These are phyloP conservation scores for Yamadazyma atmosphaerica DNA, from an alignment of 1,139 yeast genomes.

Conservation along the genomic window DNA sequence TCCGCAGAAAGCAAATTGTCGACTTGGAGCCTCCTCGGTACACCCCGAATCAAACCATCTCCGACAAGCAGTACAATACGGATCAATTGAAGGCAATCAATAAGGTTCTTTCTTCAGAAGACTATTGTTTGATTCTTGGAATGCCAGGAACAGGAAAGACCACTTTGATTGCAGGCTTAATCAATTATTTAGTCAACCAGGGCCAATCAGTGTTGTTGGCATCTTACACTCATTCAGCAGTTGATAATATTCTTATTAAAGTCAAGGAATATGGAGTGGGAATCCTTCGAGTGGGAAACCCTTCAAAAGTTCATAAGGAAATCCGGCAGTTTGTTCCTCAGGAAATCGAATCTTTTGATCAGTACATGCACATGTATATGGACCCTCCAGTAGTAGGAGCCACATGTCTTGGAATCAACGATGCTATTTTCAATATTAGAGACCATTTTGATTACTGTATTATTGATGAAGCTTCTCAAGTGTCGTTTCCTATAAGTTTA, in stretches of 20 bases:
- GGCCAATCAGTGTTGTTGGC: slow-evolving; percentile 74
- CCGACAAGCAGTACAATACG: slow-evolving; percentile 42
- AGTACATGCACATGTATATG: slow-evolving; percentile 46
- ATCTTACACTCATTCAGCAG: slow-evolving; percentile 94
- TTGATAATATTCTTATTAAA: slow-evolving; percentile 84
- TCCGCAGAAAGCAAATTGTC: slow-evolving; percentile 60
- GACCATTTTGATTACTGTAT: slow-evolving; percentile 86
- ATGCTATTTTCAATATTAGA: slow-evolving; percentile 55
- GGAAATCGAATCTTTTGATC: slow-evolving; percentile 41
- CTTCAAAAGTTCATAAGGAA: slow-evolving; percentile 60
- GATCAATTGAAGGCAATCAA: slow-evolving; percentile 75
- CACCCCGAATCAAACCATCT: slow-evolving; percentile 1
- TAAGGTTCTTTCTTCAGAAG: slow-evolving; percentile 62
- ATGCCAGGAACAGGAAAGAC: slow-evolving; percentile 99
- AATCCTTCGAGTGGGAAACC: slow-evolving; percentile 59
- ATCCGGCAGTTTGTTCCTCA: slow-evolving; percentile 56
- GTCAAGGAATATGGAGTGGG: slow-evolving; percentile 49
- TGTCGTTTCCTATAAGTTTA: slow-evolving; percentile 83
- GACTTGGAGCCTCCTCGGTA: slow-evolving; percentile 45
- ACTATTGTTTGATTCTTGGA: slow-evolving; percentile 81
- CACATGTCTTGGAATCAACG: slow-evolving; percentile 80
- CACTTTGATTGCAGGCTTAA: slow-evolving; percentile 79
- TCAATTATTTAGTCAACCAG: slow-evolving; percentile 55
- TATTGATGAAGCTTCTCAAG: slow-evolving; percentile 95
- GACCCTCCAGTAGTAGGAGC: slow-evolving; percentile 79